Evolutionary conservation across 495 filamentous ascomycete species (phyloP).

Genomic region (Penicillium atrosanguineum): DNA sequence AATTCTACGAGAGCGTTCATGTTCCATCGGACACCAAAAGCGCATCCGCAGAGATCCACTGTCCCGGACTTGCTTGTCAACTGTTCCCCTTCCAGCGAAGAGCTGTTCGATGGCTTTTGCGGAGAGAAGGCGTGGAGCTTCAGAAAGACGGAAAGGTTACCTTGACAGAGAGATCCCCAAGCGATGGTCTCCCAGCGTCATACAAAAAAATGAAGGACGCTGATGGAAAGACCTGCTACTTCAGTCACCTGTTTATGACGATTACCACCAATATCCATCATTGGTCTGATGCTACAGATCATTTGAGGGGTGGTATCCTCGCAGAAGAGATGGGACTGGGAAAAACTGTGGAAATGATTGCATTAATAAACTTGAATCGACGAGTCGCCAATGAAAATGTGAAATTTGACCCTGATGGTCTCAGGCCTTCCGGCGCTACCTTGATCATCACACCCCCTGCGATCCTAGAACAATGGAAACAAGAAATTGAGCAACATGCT

Average conservation of each 20-base stretch:
- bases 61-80: constrained; percentile 42
- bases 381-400: constrained; percentile 20
- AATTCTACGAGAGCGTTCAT: constrained; percentile 67
- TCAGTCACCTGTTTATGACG: constrained; percentile 64
- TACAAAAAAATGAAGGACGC: constrained; percentile 43
- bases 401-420: constrained; percentile 24
- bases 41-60: constrained; percentile 40
- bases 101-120: constrained; percentile 67
- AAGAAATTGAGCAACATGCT: constrained; percentile 70
- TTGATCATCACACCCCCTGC: constrained; percentile 84
- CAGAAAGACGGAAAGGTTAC: constrained; percentile 28
- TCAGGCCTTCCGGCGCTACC: constrained; percentile 56
- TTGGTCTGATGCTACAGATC: constrained; percentile 38
- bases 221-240: constrained; percentile 50
- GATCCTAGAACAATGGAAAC: constrained; percentile 83
- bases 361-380: constrained; percentile 66
- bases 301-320: constrained; percentile 62
- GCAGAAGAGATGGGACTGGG: constrained; percentile 97
- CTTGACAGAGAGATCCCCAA: constrained; percentile 10
- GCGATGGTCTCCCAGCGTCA: constrained; percentile 28
- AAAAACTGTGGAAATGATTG: constrained; percentile 88
- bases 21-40: constrained; percentile 45
- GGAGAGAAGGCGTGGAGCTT: constrained; percentile 53
- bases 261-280: constrained; percentile 50
- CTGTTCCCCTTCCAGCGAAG: constrained; percentile 72